Percentiles rank a stretch among this genome's conserved stretches.
Evolutionary conservation across 495 filamentous ascomycete species (phyloP).

Genomic region (Amniculicola lignicola): DNA sequence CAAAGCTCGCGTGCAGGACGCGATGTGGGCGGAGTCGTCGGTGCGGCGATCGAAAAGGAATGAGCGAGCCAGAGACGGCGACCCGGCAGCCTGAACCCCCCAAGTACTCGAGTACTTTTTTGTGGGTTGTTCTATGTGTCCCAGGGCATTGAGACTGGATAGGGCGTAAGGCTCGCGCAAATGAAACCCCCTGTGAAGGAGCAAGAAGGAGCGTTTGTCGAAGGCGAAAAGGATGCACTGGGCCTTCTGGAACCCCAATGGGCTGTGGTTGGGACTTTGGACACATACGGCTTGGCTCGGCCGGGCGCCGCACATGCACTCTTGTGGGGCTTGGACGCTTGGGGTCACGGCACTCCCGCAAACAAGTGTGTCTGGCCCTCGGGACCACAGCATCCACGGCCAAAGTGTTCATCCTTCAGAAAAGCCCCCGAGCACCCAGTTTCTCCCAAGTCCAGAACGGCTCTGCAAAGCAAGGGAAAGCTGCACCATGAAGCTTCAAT

Average conservation of each 20-base stretch:
- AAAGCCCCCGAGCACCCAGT: not conserved
- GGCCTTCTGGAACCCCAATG: too few relatives aligned
- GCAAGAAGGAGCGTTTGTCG: not conserved
- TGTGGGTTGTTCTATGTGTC: not conserved
- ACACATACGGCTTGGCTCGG: not conserved
- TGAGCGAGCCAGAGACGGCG: not conserved
- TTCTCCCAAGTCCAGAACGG: not conserved
- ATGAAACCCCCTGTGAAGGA: not conserved
- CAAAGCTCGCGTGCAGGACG: constrained; percentile 2
- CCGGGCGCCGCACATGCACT: not conserved
- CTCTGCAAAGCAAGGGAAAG: too few relatives aligned
- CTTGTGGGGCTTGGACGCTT: not conserved
- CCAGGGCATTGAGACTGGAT: not conserved
- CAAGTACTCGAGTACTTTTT: not conserved
- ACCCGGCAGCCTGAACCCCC: not conserved
- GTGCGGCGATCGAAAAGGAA: not conserved
- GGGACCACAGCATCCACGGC: not conserved
- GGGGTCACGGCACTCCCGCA: too few relatives aligned
- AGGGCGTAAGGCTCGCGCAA: not conserved
- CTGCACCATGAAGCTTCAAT: too few relatives aligned
- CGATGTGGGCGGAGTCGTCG: not conserved
- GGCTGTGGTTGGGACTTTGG: too few relatives aligned
- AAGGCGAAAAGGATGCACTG: too few relatives aligned
- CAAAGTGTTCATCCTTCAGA: not conserved
- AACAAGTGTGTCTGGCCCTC: not conserved